phyloP scores from a whole-genome alignment of 2,329 filamentous ascomycete genomes.

The Lasiodiplodia gonubiensis region DNA sequence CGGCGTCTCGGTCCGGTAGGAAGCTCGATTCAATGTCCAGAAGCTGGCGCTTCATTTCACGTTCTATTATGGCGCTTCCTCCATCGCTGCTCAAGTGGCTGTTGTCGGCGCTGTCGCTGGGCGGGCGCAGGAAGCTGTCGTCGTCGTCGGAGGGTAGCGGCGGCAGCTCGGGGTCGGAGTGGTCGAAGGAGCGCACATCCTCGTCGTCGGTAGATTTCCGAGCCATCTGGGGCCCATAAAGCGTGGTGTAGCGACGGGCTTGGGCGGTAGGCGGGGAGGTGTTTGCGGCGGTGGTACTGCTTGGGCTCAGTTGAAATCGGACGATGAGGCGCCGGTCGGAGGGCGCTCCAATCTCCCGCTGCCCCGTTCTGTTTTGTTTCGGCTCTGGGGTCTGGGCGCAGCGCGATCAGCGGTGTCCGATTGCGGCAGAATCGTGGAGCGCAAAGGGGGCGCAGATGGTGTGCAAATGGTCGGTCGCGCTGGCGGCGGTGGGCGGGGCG shows the following conservation, averaged over 20 bases:
- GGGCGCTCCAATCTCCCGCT: conserved; percentile 19
- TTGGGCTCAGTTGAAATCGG: conserved; percentile 14
- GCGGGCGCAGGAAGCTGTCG: conserved; percentile 45
- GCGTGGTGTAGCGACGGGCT: conserved; percentile 19
- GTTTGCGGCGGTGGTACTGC: conserved; percentile 4
- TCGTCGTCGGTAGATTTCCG: conserved; percentile 39
- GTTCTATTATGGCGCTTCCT: conserved; percentile 56
- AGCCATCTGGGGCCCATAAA: conserved; percentile 35
- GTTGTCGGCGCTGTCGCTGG: conserved; percentile 37
- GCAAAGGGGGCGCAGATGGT: conserved; percentile 27
- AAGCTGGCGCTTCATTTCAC: conserved; percentile 64
- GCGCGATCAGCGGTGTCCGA: conserved; percentile 27
- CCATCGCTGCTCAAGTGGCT: conserved; percentile 44
- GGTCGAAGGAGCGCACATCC: conserved; percentile 42
- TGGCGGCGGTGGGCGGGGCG: conserved; percentile 9
- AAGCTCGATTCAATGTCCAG: conserved; percentile 70
- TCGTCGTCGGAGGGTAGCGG: conserved; percentile 48
- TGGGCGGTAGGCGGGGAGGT: neutral
- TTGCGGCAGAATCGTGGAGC: conserved; percentile 20
- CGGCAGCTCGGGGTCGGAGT: conserved; percentile 47
- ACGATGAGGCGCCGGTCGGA: conserved; percentile 13
- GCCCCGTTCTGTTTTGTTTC: neutral
- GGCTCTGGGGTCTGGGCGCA: conserved; percentile 21
- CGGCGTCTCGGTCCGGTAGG: conserved; percentile 63
- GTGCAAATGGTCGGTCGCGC: conserved; percentile 19